These are phyloP conservation scores for Hippophae rhamnoides DNA, from an alignment of 306 rosid genomes.

Conservation along the genomic window DNA sequence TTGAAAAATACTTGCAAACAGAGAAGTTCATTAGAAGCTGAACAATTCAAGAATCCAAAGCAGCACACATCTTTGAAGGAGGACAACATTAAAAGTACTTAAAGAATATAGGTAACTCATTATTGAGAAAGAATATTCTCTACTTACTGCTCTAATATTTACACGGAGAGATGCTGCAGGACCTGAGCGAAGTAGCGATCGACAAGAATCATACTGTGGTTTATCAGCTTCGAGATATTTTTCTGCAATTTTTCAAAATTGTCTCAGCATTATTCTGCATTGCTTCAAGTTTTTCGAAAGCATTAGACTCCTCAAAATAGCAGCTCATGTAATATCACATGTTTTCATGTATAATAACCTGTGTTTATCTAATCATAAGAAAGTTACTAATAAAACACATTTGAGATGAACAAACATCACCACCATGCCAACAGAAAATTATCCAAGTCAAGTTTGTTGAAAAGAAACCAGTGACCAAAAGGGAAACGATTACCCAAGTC, in stretches of 20 bases:
- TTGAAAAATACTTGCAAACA: no score
- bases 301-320: background rate
- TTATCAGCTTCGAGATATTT: conserved; percentile 51
- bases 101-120: background rate
- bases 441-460: no score
- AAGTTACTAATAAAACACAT: no score
- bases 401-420: no score
- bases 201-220: conserved; percentile 60
- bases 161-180: conserved; percentile 84
- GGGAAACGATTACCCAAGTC: conserved; percentile 56
- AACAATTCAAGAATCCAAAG: no score
- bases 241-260: conserved; percentile 22
- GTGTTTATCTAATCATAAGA: no score
- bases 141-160: conserved; percentile 75
- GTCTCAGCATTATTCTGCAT: background rate
- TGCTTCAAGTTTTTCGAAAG: background rate
- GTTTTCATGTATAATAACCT: no score
- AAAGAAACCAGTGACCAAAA: background rate
- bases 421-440: no score
- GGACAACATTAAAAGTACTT: no score
- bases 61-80: no score
- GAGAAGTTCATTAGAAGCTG: no score
- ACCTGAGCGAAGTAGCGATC: conserved; percentile 76
- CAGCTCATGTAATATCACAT: no score
- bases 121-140: background rate